Conservation (phyloP, 2,329 filamentous ascomycete species). For the Nakataea oryzae region DNA sequence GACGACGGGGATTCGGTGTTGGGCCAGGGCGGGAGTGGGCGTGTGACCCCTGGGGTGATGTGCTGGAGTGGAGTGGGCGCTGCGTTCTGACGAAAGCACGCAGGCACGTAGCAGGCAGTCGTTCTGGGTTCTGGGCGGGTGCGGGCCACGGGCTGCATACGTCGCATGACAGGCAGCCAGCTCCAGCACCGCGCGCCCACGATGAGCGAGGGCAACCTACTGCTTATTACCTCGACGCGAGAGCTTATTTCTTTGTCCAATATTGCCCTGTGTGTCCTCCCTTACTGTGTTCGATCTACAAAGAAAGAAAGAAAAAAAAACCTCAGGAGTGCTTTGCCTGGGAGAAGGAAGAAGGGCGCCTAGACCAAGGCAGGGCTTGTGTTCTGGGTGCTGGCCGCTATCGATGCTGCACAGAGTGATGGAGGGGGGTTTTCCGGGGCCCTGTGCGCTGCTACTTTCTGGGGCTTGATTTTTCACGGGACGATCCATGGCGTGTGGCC, state of each 20-base stretch:
- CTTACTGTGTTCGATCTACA: background rate
- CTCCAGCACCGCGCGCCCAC: background rate
- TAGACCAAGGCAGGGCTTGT: no score
- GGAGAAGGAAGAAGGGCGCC: no score
- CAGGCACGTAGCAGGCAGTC: background rate
- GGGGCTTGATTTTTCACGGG: background rate
- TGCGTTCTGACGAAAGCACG: background rate
- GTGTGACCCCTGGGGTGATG: background rate
- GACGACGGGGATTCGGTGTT: background rate
- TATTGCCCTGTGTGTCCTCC: background rate
- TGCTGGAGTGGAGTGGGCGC: background rate
- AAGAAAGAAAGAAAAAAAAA: no score
- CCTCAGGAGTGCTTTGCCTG: no score
- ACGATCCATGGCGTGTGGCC: background rate
- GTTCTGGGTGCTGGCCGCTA: background rate
- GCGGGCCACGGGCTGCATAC: background rate
- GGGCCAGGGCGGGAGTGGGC: background rate
- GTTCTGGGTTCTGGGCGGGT: no score
- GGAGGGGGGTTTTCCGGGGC: background rate
- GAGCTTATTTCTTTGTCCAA: background rate
- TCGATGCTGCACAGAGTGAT: background rate
- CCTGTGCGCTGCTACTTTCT: background rate
- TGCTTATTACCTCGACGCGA: background rate
- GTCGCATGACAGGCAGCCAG: background rate
- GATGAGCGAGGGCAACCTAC: background rate